These are phyloP conservation scores for Cardamine occulta DNA, from an alignment of 345 rosid genomes.

Conservation along the genomic window DNA sequence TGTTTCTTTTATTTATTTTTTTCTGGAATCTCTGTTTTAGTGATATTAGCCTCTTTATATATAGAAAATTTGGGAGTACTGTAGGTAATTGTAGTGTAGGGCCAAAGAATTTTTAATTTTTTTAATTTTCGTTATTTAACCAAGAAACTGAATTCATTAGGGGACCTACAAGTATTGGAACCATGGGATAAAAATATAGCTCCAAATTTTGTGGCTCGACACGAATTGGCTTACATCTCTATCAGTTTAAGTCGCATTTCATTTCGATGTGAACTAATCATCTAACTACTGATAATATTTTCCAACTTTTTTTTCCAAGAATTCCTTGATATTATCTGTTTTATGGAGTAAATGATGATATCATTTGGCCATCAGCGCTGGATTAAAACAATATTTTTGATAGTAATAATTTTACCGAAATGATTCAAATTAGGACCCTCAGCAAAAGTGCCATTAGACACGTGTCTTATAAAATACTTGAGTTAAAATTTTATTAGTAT, in stretches of 20 bases:
- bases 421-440: background rate
- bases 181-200: constrained; percentile 15
- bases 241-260: constrained; percentile 33
- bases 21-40: constrained; percentile 22
- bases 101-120: background rate
- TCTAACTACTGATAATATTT: constrained; percentile 33
- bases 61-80: constrained; percentile 16
- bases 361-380: background rate
- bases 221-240: constrained; percentile 39
- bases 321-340: background rate
- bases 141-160: constrained; percentile 1
- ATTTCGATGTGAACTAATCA: constrained; percentile 38
- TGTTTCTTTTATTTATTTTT: background rate
- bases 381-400: background rate
- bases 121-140: background rate
- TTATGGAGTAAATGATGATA: background rate
- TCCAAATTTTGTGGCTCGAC: constrained; percentile 37
- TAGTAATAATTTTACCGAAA: no score
- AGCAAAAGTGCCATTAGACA: background rate
- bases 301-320: background rate
- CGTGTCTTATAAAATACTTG: background rate
- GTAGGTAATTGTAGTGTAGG: constrained; percentile 23
- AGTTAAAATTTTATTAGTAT: background rate
- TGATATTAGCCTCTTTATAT: constrained; percentile 39
- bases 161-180: constrained; percentile 14